Percentiles rank a stretch among this genome's conserved stretches.
Evolutionary conservation across 2,329 filamentous ascomycete genomes (phyloP).

Genomic region (Alternaria gansuensis): DNA sequence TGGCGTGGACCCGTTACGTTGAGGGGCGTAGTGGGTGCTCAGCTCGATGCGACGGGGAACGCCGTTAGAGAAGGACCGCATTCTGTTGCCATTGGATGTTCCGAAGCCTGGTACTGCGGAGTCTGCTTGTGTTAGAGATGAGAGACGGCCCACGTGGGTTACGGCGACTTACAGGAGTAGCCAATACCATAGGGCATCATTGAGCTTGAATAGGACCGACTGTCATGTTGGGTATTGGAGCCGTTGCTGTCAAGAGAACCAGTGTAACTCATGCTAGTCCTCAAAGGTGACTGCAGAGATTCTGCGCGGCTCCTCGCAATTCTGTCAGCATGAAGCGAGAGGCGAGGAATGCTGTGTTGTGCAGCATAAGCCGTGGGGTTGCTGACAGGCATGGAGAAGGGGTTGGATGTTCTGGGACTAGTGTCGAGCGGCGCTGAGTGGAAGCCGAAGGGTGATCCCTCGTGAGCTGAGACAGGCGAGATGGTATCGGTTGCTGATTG

Average conservation of each 20-base stretch:
- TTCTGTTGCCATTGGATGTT: slow-evolving; percentile 48
- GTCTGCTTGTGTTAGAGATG: slow-evolving; percentile 40
- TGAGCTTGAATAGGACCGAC: slow-evolving; percentile 43
- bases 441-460: slow-evolving; percentile 54
- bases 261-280: slow-evolving; percentile 59
- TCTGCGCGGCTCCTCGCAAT: slow-evolving; percentile 55
- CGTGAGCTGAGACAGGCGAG: slow-evolving; percentile 57
- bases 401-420: slow-evolving; percentile 52
- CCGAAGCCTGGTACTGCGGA: slow-evolving; percentile 54
- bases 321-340: slow-evolving; percentile 56
- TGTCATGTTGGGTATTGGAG: slow-evolving; percentile 36
- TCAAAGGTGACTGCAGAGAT: slow-evolving; percentile 55
- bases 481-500: slow-evolving; percentile 60
- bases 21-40: slow-evolving; percentile 52
- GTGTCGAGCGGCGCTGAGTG: slow-evolving; percentile 47
- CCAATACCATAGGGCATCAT: slow-evolving; percentile 54
- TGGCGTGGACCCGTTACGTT: slow-evolving; percentile 47
- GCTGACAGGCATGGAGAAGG: slow-evolving; percentile 51
- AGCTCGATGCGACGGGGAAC: slow-evolving; percentile 54
- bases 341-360: slow-evolving; percentile 54
- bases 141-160: not conserved
- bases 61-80: slow-evolving; percentile 53
- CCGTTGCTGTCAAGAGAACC: slow-evolving; percentile 40
- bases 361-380: slow-evolving; percentile 48
- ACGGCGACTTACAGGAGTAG: slow-evolving; percentile 46